Base-by-base conservation (phyloP, 768 basidiomycete genomes). In the Boletales sp. region DNA sequence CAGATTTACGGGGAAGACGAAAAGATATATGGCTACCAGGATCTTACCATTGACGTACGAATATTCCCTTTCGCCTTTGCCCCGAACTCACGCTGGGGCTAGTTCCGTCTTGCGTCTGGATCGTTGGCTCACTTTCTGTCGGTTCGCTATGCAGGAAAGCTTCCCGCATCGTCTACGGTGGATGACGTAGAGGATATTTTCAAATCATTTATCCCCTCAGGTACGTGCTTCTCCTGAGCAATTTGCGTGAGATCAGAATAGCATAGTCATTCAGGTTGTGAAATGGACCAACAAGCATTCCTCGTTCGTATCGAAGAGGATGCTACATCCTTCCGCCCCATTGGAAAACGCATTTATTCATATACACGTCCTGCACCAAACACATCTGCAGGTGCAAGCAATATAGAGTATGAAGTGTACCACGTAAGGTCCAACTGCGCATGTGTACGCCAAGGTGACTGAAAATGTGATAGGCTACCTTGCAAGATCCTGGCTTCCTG, bases 1-100 rank as follows among this genome's bases (percentile, higher is more conserved):
- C 38, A 92, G 90, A 94, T 99, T 61, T 97, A 84, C 63, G 95
- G 95, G 45, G 92, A 97, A 60, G 89, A 95, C 46, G 94, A 99
- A 72, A 94, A 86, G 72, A 86, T 98, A 48, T 97, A 95, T 65
- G 95, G 95, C 2, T 98, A 97, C 70, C 79, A 83, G 53, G 86
- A 86, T 61, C 76, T 99, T 31, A 66, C 78, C 24, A 86, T 98
- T 58, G 83, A 95, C 64, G 94, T 97, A 63, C 54, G 84, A 69
- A 41, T 13, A 15, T 34, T 40, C 13, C 12, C n/a, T 44, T 32
- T 27, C 15, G 43, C 27, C 44, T 24, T 47, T 21, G 45, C 31
- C 37, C 8, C 44, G 30, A 31, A 19, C 45, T 58, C 24, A 59
- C 43, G 45, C 17, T 39, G 40, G 6, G 4, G 40, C 35, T 38